These are phyloP conservation scores for Mortierella sp. DNA, from an alignment of 371 early-diverging fungal species.

Conservation along the genomic window DNA sequence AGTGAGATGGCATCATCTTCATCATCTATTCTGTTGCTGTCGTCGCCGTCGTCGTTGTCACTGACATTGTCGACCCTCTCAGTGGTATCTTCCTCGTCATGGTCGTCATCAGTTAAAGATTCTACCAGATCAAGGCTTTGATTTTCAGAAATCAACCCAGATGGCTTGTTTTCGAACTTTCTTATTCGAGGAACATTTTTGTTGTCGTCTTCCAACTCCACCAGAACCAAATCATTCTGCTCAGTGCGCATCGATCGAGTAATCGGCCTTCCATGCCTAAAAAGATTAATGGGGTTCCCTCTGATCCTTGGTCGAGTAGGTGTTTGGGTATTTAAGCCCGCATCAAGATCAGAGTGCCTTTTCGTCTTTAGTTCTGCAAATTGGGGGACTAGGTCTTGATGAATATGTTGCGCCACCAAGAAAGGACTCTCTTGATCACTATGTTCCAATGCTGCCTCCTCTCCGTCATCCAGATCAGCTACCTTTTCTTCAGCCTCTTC, in stretches of 20 bases:
- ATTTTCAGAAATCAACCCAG: not conserved
- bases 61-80: no score
- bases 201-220: not conserved
- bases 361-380: not conserved
- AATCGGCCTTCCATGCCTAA: not conserved
- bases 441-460: not conserved
- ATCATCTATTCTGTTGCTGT: no score
- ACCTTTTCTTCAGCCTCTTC: not conserved
- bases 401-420: not conserved
- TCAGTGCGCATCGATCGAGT: not conserved
- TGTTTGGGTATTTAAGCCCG: slow-evolving; percentile 1
- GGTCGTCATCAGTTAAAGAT: not conserved
- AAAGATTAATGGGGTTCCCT: not conserved
- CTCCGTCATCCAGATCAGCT: not conserved
- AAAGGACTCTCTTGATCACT: slow-evolving; percentile 6
- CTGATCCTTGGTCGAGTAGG: slow-evolving; percentile 11
- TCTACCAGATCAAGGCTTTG: not conserved
- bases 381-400: not conserved
- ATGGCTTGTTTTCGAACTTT: not conserved
- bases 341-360: not conserved
- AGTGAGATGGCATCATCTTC: not conserved
- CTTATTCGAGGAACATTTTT: not conserved
- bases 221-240: not conserved
- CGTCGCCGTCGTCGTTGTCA: no score
- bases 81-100: not conserved